These are phyloP conservation scores for Cordyceps fumosorosea DNA, from an alignment of 2,329 filamentous ascomycete genomes.

Conservation along the genomic window DNA sequence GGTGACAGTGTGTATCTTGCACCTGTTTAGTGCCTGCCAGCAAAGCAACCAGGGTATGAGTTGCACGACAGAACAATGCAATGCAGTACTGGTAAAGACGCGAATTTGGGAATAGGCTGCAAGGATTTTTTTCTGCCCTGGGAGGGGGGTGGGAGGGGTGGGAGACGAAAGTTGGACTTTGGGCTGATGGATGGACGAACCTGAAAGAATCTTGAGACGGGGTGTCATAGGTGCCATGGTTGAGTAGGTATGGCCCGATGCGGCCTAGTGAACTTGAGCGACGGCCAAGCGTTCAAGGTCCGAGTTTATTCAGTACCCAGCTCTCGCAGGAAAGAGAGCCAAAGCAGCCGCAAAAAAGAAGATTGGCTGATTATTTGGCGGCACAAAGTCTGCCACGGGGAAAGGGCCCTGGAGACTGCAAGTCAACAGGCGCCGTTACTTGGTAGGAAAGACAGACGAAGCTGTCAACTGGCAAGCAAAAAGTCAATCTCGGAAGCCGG, in stretches of 20 bases:
- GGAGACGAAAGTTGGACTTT: background rate
- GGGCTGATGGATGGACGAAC: conserved; percentile 38
- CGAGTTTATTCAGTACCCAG: background rate
- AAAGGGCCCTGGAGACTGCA: background rate
- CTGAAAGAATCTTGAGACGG: conserved; percentile 55
- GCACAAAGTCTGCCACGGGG: background rate
- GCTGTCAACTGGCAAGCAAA: conserved; percentile 1
- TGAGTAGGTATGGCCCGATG: conserved; percentile 30
- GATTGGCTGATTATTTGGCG: background rate
- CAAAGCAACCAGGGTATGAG: conserved; percentile 5
- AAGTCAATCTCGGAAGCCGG: conserved; percentile 1
- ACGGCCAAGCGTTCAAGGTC: conserved; percentile 9
- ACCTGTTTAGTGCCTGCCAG: conserved; percentile 9
- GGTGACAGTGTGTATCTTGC: conserved; percentile 4
- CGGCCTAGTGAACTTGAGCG: conserved; percentile 25
- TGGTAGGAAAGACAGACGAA: background rate
- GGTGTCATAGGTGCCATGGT: conserved; percentile 54
- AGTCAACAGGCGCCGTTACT: background rate
- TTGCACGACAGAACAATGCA: conserved; percentile 10
- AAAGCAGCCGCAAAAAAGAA: background rate
- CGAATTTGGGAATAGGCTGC: conserved; percentile 1
- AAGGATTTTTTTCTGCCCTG: conserved; percentile 8
- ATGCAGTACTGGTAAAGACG: background rate
- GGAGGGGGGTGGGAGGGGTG: conserved; percentile 11
- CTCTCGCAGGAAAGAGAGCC: background rate